phyloP scores from a whole-genome alignment of 768 basidiomycete genomes.

The Chalciporus chontae region DNA sequence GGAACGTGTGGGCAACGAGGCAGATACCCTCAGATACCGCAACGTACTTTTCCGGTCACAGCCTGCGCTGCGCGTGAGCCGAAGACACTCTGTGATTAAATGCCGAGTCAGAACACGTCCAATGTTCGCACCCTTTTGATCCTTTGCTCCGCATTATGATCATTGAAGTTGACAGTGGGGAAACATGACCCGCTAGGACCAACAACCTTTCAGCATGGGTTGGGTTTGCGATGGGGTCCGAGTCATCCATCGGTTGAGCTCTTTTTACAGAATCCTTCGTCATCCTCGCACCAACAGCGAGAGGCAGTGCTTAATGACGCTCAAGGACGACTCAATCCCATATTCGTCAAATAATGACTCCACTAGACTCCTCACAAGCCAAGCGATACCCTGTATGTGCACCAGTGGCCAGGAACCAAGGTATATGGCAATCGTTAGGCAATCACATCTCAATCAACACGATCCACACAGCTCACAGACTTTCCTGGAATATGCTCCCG shows the following conservation, averaged over 20 bases:
- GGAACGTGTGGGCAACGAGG: slow-evolving; percentile 32
- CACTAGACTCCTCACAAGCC: background rate
- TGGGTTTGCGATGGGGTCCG: background rate
- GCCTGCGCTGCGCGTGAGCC: slow-evolving; percentile 6
- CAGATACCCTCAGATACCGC: slow-evolving; percentile 15
- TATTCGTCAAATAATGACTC: slow-evolving; percentile 14
- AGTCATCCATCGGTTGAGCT: background rate
- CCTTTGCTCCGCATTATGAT: background rate
- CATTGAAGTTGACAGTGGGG: background rate
- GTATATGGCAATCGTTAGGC: background rate
- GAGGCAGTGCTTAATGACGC: slow-evolving; percentile 6
- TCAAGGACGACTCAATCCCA: slow-evolving; percentile 8
- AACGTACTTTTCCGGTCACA: slow-evolving; percentile 5
- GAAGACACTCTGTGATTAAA: slow-evolving; percentile 15
- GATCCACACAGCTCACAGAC: background rate
- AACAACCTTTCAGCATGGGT: background rate
- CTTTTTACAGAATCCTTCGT: background rate
- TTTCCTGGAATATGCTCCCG: background rate
- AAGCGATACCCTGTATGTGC: slow-evolving; percentile 12
- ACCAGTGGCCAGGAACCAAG: slow-evolving; percentile 16
- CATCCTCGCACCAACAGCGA: background rate
- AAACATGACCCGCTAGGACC: background rate
- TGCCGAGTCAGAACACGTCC: slow-evolving; percentile 10
- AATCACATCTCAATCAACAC: background rate
- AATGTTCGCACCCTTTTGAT: background rate